A percentile compares a stretch with the other conserved stretches of the same genome.
These are phyloP conservation scores for Pyrenochaeta sp. DNA, from an alignment of 2,329 filamentous ascomycete species.

Conservation along the genomic window DNA sequence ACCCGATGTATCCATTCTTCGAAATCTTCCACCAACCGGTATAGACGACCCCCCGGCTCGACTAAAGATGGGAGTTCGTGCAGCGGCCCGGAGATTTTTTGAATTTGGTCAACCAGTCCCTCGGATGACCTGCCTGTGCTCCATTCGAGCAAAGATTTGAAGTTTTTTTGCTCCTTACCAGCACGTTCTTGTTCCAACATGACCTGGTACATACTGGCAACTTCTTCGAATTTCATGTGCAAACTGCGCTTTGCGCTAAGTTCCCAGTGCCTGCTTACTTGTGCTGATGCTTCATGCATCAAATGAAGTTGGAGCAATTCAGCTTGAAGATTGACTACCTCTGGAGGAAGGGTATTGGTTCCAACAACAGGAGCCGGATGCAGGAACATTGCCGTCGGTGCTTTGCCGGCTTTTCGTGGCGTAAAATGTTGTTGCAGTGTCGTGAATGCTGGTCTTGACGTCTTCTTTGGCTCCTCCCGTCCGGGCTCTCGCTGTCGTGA, in stretches of 20 bases:
- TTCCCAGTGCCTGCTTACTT: constrained; percentile 40
- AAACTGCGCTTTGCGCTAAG: constrained; percentile 40
- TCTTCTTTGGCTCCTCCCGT: constrained; percentile 34
- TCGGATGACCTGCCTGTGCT: constrained; percentile 30
- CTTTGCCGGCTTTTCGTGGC: constrained; percentile 45
- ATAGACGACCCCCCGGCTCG: constrained; percentile 42
- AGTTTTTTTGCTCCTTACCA: constrained; percentile 46
- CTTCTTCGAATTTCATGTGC: constrained; percentile 45
- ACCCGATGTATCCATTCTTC: constrained; percentile 41
- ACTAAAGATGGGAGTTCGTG: constrained; percentile 46
- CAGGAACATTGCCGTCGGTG: constrained; percentile 45
- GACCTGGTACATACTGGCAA: constrained; percentile 42
- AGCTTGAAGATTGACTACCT: constrained; percentile 44
- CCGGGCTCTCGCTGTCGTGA: constrained; percentile 23
- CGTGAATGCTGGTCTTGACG: constrained; percentile 42
- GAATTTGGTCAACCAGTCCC: constrained; percentile 44
- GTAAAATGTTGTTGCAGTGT: constrained; percentile 52
- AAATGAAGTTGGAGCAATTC: constrained; percentile 50
- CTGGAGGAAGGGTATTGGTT: constrained; percentile 31
- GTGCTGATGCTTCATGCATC: constrained; percentile 37
- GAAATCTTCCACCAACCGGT: constrained; percentile 39
- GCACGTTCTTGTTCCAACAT: constrained; percentile 48
- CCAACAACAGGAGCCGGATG: constrained; percentile 36
- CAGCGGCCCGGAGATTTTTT: constrained; percentile 44
- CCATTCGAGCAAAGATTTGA: constrained; percentile 47